Evolutionary conservation across 2,329 filamentous ascomycete genomes (phyloP).

Genomic region (Diplodia corticola): DNA sequence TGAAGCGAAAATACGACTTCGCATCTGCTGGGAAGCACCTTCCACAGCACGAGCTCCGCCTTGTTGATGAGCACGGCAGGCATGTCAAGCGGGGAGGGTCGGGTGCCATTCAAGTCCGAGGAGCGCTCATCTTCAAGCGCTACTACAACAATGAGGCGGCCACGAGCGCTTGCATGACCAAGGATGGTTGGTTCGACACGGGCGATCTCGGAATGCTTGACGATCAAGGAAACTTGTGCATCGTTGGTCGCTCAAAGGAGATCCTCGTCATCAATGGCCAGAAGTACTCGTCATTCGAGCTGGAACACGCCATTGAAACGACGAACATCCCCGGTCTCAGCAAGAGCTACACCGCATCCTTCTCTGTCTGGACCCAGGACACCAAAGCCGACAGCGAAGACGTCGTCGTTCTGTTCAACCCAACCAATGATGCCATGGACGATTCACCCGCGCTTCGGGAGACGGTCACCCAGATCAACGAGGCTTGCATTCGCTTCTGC

Average conservation of each 20-base stretch:
- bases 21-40: constrained; percentile 40
- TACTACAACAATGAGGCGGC: constrained; percentile 38
- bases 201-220: constrained; percentile 32
- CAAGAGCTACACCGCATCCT: constrained; percentile 17
- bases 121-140: constrained; percentile 43
- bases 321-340: constrained; percentile 25
- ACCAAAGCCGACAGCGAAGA: constrained; percentile 19
- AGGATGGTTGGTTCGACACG: constrained; percentile 33
- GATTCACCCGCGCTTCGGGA: constrained; percentile 11
- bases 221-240: constrained; percentile 26
- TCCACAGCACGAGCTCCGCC: constrained; percentile 15
- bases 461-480: constrained; percentile 10
- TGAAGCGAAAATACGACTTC: constrained; percentile 31
- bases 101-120: constrained; percentile 27
- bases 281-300: constrained; percentile 29
- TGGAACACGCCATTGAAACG: constrained; percentile 29
- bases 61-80: background rate
- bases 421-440: background rate
- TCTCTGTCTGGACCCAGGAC: constrained; percentile 16
- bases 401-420: constrained; percentile 21
- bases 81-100: background rate
- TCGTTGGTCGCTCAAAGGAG: constrained; percentile 32
- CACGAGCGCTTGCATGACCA: constrained; percentile 29
- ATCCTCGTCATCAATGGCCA: constrained; percentile 33
- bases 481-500: constrained; percentile 18